Evolutionary conservation across 169 alveolate genomes (phyloP).

Genomic region (Plasmodium vinckei): DNA sequence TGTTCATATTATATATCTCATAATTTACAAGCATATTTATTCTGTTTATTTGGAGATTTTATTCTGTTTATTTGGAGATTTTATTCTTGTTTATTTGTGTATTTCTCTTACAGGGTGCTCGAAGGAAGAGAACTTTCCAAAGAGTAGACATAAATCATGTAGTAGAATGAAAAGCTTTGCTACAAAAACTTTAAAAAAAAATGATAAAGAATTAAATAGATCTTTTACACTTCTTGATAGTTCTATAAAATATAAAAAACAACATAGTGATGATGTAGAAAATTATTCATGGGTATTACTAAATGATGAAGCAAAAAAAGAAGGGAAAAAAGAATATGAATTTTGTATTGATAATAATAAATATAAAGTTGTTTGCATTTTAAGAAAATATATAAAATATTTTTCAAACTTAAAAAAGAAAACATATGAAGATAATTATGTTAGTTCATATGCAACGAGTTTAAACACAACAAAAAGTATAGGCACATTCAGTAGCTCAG

Average conservation of each 20-base stretch:
- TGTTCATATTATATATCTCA: too few species aligned
- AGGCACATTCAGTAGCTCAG: neutral
- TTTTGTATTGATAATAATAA: conserved; percentile 7
- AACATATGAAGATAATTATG: conserved; percentile 9
- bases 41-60: too few species aligned
- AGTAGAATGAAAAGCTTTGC: conserved; percentile 1
- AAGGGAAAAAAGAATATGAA: conserved; percentile 39
- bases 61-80: too few species aligned
- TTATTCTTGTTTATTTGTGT: too few species aligned
- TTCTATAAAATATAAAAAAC: conserved; percentile 19
- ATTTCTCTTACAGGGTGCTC: neutral
- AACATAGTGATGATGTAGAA: conserved; percentile 8
- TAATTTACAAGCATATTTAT: too few species aligned
- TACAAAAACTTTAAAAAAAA: neutral
- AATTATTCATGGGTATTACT: conserved; percentile 33
- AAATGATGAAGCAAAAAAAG: conserved; percentile 34
- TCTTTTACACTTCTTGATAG: conserved; percentile 1
- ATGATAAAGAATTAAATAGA: conserved; percentile 25
- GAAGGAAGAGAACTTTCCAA: neutral
- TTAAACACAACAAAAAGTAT: neutral
- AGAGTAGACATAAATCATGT: neutral
- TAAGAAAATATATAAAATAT: conserved; percentile 45
- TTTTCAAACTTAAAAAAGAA: conserved; percentile 26
- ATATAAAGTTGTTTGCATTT: conserved; percentile 26
- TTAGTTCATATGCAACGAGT: neutral